Conservation (phyloP, 345 rosid species). For the Eucalyptus curtisii region DNA sequence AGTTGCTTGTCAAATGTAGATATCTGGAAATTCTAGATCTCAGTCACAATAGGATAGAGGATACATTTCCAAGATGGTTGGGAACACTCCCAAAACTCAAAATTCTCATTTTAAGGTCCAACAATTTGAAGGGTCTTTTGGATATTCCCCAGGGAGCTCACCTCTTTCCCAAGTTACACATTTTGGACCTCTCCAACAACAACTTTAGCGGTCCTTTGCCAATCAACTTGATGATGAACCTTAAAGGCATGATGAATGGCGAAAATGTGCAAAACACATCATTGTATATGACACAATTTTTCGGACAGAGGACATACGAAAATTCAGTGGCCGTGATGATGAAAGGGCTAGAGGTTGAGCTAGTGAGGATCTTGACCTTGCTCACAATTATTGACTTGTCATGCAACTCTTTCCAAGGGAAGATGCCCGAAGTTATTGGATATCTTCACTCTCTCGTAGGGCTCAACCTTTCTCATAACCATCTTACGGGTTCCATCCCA, state of each 20-base stretch:
- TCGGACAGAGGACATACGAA: accelerated
- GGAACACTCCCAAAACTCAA: not conserved
- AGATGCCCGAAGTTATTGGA: not conserved
- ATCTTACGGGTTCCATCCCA: not conserved
- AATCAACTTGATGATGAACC: not conserved
- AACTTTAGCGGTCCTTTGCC: not conserved
- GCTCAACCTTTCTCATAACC: not conserved
- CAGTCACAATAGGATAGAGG: not conserved
- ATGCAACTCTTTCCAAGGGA: not conserved
- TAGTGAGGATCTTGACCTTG: not conserved
- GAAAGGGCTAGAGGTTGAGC: not conserved
- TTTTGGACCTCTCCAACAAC: not conserved
- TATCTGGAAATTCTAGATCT: not conserved
- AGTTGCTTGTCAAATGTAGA: not conserved
- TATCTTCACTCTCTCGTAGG: not conserved
- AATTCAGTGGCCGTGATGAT: not conserved
- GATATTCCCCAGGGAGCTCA: not conserved
- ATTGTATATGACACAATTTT: not conserved
- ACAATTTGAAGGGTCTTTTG: not conserved
- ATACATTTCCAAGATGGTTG: not conserved
- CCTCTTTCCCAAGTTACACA: not conserved
- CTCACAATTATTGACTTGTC: not conserved
- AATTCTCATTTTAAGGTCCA: not conserved
- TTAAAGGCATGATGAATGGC: not conserved
- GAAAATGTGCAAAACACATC: too few species aligned